Evolutionary conservation across 768 basidiomycete species (phyloP).

Genomic region (Hemileccinum impolitum): DNA sequence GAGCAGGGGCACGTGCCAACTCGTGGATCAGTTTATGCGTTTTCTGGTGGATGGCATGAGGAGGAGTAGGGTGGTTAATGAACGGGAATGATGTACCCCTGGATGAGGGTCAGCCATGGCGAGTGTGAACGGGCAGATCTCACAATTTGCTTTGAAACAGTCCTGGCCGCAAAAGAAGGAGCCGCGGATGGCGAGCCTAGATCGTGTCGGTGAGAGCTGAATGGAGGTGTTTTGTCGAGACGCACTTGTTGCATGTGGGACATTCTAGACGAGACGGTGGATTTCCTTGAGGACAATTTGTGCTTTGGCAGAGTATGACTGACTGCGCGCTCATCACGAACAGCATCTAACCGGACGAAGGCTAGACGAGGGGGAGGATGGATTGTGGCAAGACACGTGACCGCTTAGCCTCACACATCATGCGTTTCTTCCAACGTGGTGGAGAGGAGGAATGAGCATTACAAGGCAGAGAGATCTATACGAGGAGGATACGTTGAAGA

Average conservation of each 20-base stretch:
- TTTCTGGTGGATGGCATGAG: slow-evolving; percentile 50
- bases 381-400: slow-evolving; percentile 20
- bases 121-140: slow-evolving; percentile 3
- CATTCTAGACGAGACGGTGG: slow-evolving; percentile 87
- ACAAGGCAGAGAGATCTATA: slow-evolving; percentile 6
- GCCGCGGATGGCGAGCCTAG: slow-evolving; percentile 73
- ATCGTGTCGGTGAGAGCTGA: slow-evolving; percentile 9
- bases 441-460: slow-evolving; percentile 2
- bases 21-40: slow-evolving; percentile 76
- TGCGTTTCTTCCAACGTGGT: slow-evolving; percentile 19
- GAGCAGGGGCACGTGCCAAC: slow-evolving; percentile 39
- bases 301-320: slow-evolving; percentile 61
- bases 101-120: not conserved
- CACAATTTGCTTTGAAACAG: slow-evolving; percentile 94
- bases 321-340: slow-evolving; percentile 34
- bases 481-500: slow-evolving; percentile 6
- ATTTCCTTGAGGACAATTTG: slow-evolving; percentile 72
- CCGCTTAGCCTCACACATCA: slow-evolving; percentile 17
- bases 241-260: slow-evolving; percentile 89
- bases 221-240: slow-evolving; percentile 9
- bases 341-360: not conserved
- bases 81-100: not conserved
- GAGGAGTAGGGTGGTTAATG: not conserved
- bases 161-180: slow-evolving; percentile 94
- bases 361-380: not conserved